Percentiles rank a stretch among this genome's conserved stretches.
Conservation (phyloP, 2,329 filamentous ascomycete genomes). For the Colletotrichum agaves region DNA sequence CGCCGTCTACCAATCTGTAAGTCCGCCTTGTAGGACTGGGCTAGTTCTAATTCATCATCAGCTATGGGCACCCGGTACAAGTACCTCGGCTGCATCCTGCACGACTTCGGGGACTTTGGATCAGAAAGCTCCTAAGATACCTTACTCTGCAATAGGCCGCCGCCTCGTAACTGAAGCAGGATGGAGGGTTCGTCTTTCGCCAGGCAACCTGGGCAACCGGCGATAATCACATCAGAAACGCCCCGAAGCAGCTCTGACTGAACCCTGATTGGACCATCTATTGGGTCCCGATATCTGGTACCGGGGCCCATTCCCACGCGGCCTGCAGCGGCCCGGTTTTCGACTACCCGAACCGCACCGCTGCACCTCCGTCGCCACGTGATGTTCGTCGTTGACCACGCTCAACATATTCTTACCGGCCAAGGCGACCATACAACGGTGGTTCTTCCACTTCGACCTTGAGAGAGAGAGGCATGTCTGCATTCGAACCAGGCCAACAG, state of each 20-base stretch:
- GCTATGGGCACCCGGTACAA: no score
- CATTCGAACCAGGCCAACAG: background rate
- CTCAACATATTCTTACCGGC: slow-evolving; percentile 9
- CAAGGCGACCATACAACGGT: background rate
- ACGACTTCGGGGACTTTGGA: slow-evolving; percentile 1
- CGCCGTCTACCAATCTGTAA: background rate
- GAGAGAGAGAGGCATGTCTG: background rate
- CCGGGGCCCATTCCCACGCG: background rate
- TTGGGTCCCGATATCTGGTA: background rate
- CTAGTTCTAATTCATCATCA: no score
- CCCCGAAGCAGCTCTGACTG: background rate
- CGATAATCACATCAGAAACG: slow-evolving; percentile 12
- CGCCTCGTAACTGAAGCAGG: background rate
- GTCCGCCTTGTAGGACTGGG: no score
- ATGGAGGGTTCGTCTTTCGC: background rate
- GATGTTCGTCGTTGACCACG: background rate
- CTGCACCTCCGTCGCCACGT: background rate
- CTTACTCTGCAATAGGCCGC: no score
- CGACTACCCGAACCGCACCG: background rate
- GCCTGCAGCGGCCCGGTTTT: slow-evolving; percentile 1
- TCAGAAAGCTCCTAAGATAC: background rate
- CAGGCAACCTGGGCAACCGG: background rate
- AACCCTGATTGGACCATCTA: background rate
- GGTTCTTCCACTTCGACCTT: background rate
- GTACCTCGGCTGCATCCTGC: slow-evolving; percentile 10